Base-by-base conservation (phyloP, 768 basidiomycete species). In the Leccinum olivaceopallidum region DNA sequence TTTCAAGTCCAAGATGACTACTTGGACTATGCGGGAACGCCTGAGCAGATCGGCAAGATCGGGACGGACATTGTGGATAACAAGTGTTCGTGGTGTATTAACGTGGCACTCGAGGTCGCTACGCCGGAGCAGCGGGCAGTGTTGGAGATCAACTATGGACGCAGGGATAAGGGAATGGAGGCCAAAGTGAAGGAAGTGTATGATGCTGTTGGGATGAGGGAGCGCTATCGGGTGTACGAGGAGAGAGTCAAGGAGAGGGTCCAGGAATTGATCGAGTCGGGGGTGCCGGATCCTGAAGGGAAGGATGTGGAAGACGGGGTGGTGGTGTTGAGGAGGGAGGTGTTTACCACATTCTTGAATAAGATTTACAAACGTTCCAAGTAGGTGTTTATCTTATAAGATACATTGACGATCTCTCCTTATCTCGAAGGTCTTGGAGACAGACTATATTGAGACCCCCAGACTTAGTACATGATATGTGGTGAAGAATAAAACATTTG, bases 1-100 rank as follows among this genome's bases (percentile, higher is more conserved):
- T 32, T 32, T 8, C 59, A 60, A 28, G 39, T 49, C 12, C 58
- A 60, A 76, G 96, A 98, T 72, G 96, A 98, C 77, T 98, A 88
- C 77, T 85, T 98, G 68, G 97, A 99, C 75, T 97, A 86, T 72
- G 88, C 90, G n/a, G 94, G 89, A 5, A 84, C 91, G 8, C 93
- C 94, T 0, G 94, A 95, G 76, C 83, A 90, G 67, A 90, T 98
- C 55, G 96, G 96, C 52, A 98, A 99, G 79, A 87, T 99, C 60
- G 97, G 96, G 22, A 98, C 96, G 14, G 97, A 98, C 73, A 99
- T 99, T 69, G 75, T 98, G 60, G 96, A 99, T 76, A 98, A 98
- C 85, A 99, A 99, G 79, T 98, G 96, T 76, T 91, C 90, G 16
- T 99, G 96, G 97, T 88, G 89, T 67, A 82, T 98, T 73, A 98